These are phyloP conservation scores for Zygoascus biomembranicola DNA, from an alignment of 805 yeast genomes.

Conservation along the genomic window DNA sequence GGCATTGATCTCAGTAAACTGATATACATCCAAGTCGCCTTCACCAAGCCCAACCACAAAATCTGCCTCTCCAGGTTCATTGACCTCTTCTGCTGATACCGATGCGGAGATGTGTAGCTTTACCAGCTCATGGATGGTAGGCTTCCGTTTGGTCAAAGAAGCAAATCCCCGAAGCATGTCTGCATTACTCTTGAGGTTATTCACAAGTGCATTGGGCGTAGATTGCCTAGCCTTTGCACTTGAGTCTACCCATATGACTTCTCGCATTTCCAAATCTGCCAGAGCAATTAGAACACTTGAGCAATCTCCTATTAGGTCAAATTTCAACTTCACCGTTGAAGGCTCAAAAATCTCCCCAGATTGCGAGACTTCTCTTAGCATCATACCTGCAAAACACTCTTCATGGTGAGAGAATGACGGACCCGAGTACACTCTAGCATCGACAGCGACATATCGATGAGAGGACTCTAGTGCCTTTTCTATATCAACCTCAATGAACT, in stretches of 20 bases:
- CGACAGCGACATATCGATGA: conserved; percentile 4
- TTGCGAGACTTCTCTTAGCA: background rate
- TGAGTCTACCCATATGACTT: conserved; percentile 4
- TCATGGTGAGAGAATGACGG: background rate
- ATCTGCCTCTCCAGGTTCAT: background rate
- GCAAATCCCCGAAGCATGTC: background rate
- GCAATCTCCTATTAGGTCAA: background rate
- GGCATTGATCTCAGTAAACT: conserved; percentile 5
- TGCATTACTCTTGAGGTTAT: background rate
- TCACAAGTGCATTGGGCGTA: background rate
- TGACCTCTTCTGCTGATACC: background rate
- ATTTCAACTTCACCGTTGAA: background rate
- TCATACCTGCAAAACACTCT: conserved; percentile 3
- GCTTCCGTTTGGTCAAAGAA: background rate
- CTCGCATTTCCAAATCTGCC: conserved; percentile 1
- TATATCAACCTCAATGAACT: conserved; percentile 6
- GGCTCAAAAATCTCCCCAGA: conserved; percentile 5
- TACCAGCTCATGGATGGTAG: conserved; percentile 2
- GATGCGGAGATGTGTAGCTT: conserved; percentile 1
- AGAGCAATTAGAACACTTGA: background rate
- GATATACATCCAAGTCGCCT: conserved; percentile 4
- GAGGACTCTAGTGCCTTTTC: background rate
- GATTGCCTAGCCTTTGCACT: background rate
- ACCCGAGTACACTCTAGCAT: conserved; percentile 1
- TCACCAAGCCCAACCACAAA: conserved; percentile 5